Base-by-base conservation (phyloP, 805 yeast genomes). In the Monosporozyma aquatica region DNA sequence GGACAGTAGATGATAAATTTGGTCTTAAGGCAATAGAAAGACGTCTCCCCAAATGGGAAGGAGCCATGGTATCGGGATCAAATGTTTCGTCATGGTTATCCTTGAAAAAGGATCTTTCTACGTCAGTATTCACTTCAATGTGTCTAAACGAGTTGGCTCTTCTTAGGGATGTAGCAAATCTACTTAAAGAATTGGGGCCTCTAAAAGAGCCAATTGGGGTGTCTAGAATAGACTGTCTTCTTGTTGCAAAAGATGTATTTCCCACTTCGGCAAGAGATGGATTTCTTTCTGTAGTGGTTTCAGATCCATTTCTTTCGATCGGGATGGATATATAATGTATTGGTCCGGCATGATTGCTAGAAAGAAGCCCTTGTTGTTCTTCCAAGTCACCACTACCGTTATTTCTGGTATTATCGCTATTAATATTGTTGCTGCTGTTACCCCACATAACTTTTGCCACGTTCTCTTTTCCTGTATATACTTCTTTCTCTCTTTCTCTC, bases 131-230 rank as follows among this genome's bases (percentile, higher is more conserved):
- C 1, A 71, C 64, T 42, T 74, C 80, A 44, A 75, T 68, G 6
- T 77, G 74, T 52, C 70, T 75, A 50, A 82, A 76, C 3, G 87
- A 76, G 58, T 84, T 90, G 1, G 95, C 92, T 57, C 95, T 72
- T 30, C 78, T 74, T 55, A 72, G 77, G 0, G 95, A 85, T 11
- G 84, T 76, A 1, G 94, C 94, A 63, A 86, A 86, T 43, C 83
- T 77, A 44, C 80, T 78, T 33, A 86, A 58, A 1, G 92, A 82
- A 61, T 82, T 82, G 18, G 68, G 68, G 37, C 86, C 82, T 54
- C 70, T 70, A 56, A 76, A 78, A 15, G 82, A 78, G 3, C 81
- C 81, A 21, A 75, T 63, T 24, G 76, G 73, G 33, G 67, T 64
- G 45, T 69, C 67, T 17, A 71, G 55, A 15, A 69, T 52, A 1